Base-by-base conservation (phyloP, 2,329 filamentous ascomycete species). In the Colletotrichum sansevieriae region DNA sequence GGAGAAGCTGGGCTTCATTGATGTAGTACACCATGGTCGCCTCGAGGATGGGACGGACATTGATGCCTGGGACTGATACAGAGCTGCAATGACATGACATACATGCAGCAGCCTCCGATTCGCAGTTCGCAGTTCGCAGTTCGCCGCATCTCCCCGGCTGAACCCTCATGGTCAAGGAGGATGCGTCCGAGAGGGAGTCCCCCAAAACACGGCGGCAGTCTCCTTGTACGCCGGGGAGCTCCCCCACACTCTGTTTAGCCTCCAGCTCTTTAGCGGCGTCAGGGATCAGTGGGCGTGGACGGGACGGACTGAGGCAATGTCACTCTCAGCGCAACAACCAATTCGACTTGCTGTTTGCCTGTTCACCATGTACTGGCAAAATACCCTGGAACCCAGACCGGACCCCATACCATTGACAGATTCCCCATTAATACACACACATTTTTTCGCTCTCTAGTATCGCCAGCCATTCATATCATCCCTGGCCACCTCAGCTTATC, bases 401-500 rank as follows among this genome's bases (percentile, higher is more conserved):
- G 29, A 29, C 29, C 9, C 9, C 37, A 22, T 33, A 46, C 25
- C 13, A 9, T 41, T n/a, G 52, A 41, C 52, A 55, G 35, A 55
- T 13, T 37, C 29, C 29, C 29, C 3, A 11, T 54, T 35, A 51
- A n/a, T 20, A 33, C 37, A 62, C 52, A 57, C 61, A 59, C 25
- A 15, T 46, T 47, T 56, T 54, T 41, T 37, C 56, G 51, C 12
- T 56, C 41, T 35, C 29, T 51, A 68, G 25, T 61, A 70, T 70
- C 68, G 55, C 65, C 44, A 61, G 68, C 68, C 65, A 69, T 70
- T 69, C 59, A 70, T 39, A 20, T 63, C 63, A 57, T 47, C 46
- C 64, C 20, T 20, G 33, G 25, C 63, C 15, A 18, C 18, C 18
- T 18, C 29, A 29, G 37, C 67, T 70, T 70, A 70, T 70, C 67